These are phyloP conservation scores for Coelastrella sp. DNA, from an alignment of 139 green algal species.

Conservation along the genomic window DNA sequence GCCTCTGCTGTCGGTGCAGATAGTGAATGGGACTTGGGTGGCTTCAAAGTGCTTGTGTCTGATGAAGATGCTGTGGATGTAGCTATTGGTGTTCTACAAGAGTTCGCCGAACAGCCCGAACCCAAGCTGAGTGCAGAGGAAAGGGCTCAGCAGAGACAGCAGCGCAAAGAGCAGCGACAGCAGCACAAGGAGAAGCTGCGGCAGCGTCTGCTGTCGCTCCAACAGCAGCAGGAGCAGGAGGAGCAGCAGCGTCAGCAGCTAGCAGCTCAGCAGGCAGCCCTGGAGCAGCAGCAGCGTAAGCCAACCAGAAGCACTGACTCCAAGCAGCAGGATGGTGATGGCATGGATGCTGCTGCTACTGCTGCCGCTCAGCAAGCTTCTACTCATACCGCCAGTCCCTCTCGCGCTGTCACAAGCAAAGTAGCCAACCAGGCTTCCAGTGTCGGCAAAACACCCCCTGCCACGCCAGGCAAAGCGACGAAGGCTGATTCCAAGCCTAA, in stretches of 20 bases:
- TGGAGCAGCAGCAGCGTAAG: not conserved
- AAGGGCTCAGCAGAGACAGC: constrained; percentile 15
- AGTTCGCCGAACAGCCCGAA: not conserved
- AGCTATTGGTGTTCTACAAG: not conserved
- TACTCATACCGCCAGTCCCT: not conserved
- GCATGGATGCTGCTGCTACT: not conserved
- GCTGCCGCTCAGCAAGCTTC: constrained; percentile 1
- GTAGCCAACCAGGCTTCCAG: not conserved
- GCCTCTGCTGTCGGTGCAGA: not conserved
- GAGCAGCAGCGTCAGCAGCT: not conserved
- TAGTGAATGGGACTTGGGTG: not conserved
- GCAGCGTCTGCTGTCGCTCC: not conserved
- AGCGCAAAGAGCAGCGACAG: constrained; percentile 13
- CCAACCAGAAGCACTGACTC: not conserved
- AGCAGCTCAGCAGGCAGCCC: constrained; percentile 4
- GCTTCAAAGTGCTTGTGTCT: not conserved
- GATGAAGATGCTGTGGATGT: constrained; percentile 1
- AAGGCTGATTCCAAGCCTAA: not conserved
- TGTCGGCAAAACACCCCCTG: not conserved
- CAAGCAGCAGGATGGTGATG: not conserved
- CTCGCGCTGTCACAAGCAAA: not conserved
- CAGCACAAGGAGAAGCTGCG: not conserved
- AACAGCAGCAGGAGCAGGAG: constrained; percentile 13
- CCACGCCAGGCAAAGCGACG: not conserved
- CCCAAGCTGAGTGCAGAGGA: not conserved